Evolutionary conservation across 805 yeast species (phyloP).

Genomic region (Candida palmyrensis): DNA sequence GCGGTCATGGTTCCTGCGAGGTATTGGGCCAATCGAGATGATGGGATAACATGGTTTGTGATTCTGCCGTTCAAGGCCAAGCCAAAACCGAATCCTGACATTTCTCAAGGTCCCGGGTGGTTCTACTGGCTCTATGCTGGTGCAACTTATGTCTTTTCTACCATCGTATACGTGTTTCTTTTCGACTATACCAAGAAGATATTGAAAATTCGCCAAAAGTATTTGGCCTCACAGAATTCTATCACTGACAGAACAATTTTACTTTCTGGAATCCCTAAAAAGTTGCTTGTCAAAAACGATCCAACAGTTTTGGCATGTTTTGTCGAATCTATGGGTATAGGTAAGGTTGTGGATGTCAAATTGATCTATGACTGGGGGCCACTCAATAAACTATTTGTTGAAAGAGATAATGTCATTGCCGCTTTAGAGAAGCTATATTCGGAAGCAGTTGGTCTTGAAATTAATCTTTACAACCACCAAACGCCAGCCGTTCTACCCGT

Average conservation of each 20-base stretch:
- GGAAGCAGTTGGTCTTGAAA: slow-evolving; percentile 35
- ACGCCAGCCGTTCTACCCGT: slow-evolving; percentile 28
- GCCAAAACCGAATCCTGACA: slow-evolving; percentile 5
- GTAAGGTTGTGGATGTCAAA: slow-evolving; percentile 47
- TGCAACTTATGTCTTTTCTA: slow-evolving; percentile 52
- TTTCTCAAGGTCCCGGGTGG: too few species aligned
- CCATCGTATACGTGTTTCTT: slow-evolving; percentile 40
- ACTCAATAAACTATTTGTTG: slow-evolving; percentile 32
- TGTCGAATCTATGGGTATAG: slow-evolving; percentile 52
- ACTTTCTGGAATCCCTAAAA: slow-evolving; percentile 49
- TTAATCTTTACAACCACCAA: slow-evolving; percentile 33
- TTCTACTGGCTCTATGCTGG: slow-evolving; percentile 50
- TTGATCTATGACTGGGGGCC: slow-evolving; percentile 43
- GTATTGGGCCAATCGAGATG: slow-evolving; percentile 4
- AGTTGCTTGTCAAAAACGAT: slow-evolving; percentile 30
- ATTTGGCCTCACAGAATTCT: slow-evolving; percentile 55
- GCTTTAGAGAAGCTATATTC: slow-evolving; percentile 41
- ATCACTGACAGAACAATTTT: slow-evolving; percentile 56
- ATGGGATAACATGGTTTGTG: too few species aligned
- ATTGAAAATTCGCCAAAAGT: slow-evolving; percentile 49
- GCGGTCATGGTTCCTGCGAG: slow-evolving; percentile 33
- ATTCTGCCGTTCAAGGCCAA: slow-evolving; percentile 2
- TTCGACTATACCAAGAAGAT: slow-evolving; percentile 45
- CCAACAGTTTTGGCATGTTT: slow-evolving; percentile 42
- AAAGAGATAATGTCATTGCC: slow-evolving; percentile 24